Base-by-base conservation (phyloP, 305 asterid genomes). In the Petunia hybrid region DNA sequence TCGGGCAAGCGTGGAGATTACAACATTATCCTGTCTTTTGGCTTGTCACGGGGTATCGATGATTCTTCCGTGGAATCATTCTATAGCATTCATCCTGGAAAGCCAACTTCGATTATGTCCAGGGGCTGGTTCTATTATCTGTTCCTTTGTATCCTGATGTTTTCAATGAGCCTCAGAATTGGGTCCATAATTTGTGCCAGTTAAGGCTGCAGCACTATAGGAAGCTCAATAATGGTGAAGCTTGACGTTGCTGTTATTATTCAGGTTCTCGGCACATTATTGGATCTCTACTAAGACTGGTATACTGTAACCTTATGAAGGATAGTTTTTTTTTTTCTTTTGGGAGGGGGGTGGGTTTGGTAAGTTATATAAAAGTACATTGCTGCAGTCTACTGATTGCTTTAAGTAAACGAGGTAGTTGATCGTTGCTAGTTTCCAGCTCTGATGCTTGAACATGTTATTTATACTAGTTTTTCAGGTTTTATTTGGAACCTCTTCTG, bases 1-100 rank as follows among this genome's bases (percentile, higher is more conserved):
- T 68, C 84, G 38, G 85, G 85, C 78, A 93, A 93, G 91, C 85
- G 83, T 4, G 85, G 82, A 53, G 83, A 84, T 83, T 76, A 88
- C 88, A 90, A 94, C 81, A 80, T 96, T 57, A 80, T 89, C 74
- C 88, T 96, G 10, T 92, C 98, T 5, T 91, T 96, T 82, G 97
- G 94, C 36, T 75, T 90, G 73, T 88, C 89, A 41, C 90, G 82
- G 31, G 83, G 90, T 12, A 87, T 80, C 12, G 89, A 86, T 73
- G 90, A 91, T 61, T 84, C 91, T 4, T 84, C 91, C 45, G 82
- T 88, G 84, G 94, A 90, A 73, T 89, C 95, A 14, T 83, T 88
- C 60, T 78, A 91, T 22, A 84, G 89, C 80, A 43, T 87, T 53
- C 87, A 74, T 63, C 89, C 93, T 0, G 90, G 89, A 67, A 94